A percentile compares a stretch with the other conserved stretches of the same genome.
Evolutionary conservation across 2,329 filamentous ascomycete genomes (phyloP).

Genomic region (Aspergillus persii): DNA sequence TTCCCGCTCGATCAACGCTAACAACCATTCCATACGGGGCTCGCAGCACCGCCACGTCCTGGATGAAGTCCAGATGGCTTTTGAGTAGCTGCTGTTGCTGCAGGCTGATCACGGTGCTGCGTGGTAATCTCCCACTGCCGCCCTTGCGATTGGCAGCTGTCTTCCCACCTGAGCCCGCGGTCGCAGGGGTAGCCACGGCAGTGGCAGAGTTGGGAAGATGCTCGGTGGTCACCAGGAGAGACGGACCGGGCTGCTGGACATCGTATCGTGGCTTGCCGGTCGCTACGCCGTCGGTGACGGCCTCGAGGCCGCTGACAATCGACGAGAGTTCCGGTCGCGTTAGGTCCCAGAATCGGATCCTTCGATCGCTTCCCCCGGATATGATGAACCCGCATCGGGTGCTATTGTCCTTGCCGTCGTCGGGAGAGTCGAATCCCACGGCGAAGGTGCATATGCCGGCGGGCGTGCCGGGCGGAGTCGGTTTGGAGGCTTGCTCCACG

Average conservation of each 20-base stretch:
- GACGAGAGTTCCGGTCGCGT: constrained; percentile 72
- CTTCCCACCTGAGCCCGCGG: constrained; percentile 26
- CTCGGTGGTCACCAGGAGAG: constrained; percentile 67
- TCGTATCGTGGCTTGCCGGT: constrained; percentile 66
- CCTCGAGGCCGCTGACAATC: constrained; percentile 74
- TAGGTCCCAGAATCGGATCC: constrained; percentile 91
- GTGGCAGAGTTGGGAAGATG: constrained; percentile 46
- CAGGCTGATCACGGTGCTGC: constrained; percentile 79
- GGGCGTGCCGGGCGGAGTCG: constrained; percentile 15
- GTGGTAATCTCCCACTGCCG: constrained; percentile 53
- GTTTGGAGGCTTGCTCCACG: constrained; percentile 52
- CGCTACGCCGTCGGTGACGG: constrained; percentile 56
- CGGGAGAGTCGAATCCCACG: constrained; percentile 67
- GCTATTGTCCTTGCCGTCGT: constrained; percentile 55
- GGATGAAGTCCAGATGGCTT: constrained; percentile 82
- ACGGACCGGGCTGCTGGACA: constrained; percentile 60
- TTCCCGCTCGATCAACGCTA: constrained; percentile 82
- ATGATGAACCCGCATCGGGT: constrained; percentile 79
- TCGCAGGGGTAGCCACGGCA: constrained; percentile 10
- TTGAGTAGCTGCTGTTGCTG: constrained; percentile 84
- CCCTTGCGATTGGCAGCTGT: constrained; percentile 35
- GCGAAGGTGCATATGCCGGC: constrained; percentile 70
- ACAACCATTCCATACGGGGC: constrained; percentile 89
- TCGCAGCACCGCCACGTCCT: constrained; percentile 86
- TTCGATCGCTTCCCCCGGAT: constrained; percentile 84